A percentile compares a stretch with the other conserved stretches of the same genome.
Evolutionary conservation across 2,329 filamentous ascomycete species (phyloP).

Genomic region (Sclerotinia spermophila): DNA sequence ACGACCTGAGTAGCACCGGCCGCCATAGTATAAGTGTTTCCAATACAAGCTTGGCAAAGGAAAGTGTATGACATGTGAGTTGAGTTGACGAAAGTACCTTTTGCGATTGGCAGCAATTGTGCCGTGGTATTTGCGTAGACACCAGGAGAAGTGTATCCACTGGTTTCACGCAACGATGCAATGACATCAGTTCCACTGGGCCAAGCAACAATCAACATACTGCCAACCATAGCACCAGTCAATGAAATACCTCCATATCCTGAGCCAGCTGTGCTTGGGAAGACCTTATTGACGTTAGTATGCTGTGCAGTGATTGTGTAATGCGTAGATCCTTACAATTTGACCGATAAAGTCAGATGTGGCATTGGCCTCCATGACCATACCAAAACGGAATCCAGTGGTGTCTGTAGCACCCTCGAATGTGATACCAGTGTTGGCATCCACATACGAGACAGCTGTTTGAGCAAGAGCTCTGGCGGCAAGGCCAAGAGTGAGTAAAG

Average conservation of each 20-base stretch:
- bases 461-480: slow-evolving; percentile 22
- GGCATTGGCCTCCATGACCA: slow-evolving; percentile 48
- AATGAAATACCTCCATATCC: slow-evolving; percentile 50
- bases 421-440: slow-evolving; percentile 45
- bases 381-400: slow-evolving; percentile 45
- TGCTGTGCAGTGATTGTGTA: background rate
- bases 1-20: background rate
- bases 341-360: slow-evolving; percentile 53
- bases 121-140: slow-evolving; percentile 43
- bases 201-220: slow-evolving; percentile 49
- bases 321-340: slow-evolving; percentile 42
- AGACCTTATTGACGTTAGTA: slow-evolving; percentile 1
- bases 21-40: background rate
- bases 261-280: slow-evolving; percentile 22
- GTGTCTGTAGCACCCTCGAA: slow-evolving; percentile 41
- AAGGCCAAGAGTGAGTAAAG: slow-evolving; percentile 10
- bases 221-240: slow-evolving; percentile 44
- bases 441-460: slow-evolving; percentile 37
- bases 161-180: slow-evolving; percentile 41
- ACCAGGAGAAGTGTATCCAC: slow-evolving; percentile 45
- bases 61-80: slow-evolving; percentile 54
- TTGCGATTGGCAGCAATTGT: slow-evolving; percentile 45
- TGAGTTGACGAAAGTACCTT: slow-evolving; percentile 50
- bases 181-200: slow-evolving; percentile 45
- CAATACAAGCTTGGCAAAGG: slow-evolving; percentile 47